These are phyloP conservation scores for Beverwykella pulmonaria DNA, from an alignment of 495 filamentous ascomycete species.

Conservation along the genomic window DNA sequence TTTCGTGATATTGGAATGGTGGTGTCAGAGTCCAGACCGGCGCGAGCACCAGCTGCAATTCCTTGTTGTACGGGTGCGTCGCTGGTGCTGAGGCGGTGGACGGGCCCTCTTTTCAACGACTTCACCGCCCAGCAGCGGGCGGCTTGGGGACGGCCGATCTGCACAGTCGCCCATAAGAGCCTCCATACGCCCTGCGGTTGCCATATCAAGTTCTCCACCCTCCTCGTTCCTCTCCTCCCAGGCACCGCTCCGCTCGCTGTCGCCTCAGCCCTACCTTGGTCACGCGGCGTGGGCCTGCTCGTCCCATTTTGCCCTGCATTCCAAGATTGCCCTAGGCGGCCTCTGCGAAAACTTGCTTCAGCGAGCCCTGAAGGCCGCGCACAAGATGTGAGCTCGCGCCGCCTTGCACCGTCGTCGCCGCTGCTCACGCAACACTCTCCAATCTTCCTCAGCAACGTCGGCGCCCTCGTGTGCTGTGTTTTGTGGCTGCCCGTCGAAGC, in stretches of 20 bases:
- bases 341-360: conserved; percentile 10
- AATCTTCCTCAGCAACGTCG: neutral
- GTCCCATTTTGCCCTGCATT: conserved; percentile 2
- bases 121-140: neutral
- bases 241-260: neutral
- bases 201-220: conserved; percentile 1
- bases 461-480: neutral
- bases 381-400: neutral
- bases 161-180: conserved; percentile 3
- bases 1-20: no score
- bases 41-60: no score
- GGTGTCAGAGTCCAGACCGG: no score
- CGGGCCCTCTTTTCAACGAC: neutral
- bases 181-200: conserved; percentile 7
- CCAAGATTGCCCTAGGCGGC: conserved; percentile 6
- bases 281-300: neutral
- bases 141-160: neutral
- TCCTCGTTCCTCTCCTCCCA: neutral
- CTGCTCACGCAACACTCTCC: neutral
- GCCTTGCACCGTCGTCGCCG: neutral
- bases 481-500: no score
- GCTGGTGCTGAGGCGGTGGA: neutral
- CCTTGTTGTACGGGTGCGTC: neutral
- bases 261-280: conserved; percentile 15
- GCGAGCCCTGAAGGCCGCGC: neutral